phyloP scores from a whole-genome alignment of 179 eudicot genomes.

The Spergularia azorica region DNA sequence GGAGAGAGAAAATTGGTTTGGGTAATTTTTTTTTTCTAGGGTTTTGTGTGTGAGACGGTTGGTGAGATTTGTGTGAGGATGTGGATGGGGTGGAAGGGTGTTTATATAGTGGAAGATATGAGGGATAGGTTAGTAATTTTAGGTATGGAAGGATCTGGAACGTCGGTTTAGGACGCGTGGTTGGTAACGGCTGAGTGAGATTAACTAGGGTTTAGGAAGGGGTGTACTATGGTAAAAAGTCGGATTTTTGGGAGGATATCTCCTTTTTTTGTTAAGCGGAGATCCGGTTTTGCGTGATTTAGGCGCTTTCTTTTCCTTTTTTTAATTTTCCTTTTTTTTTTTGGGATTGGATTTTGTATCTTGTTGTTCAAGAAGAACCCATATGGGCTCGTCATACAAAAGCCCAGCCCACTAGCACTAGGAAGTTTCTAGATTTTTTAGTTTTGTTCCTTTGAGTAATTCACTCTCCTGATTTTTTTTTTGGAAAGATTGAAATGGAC shows the following conservation, averaged over 20 bases:
- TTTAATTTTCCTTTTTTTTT: background rate
- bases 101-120: conserved; percentile 20
- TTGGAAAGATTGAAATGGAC: too few relatives aligned
- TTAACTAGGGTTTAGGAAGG: conserved; percentile 21
- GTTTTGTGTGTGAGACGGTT: conserved; percentile 2
- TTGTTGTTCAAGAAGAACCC: background rate
- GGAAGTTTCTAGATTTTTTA: too few relatives aligned
- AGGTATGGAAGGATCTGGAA: background rate
- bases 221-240: conserved; percentile 1
- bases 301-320: background rate
- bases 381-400: too few relatives aligned
- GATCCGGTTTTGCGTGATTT: conserved; percentile 10
- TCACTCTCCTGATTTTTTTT: too few relatives aligned
- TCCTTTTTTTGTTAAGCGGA: background rate
- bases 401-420: too few relatives aligned
- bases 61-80: background rate
- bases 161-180: conserved; percentile 29
- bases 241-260: conserved; percentile 3
- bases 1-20: too few relatives aligned
- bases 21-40: conserved; percentile 7
- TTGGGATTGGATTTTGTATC: background rate
- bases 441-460: too few relatives aligned
- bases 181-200: background rate
- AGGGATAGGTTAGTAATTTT: conserved; percentile 19
- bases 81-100: background rate